These are phyloP conservation scores for Backusella tarrabulga DNA, from an alignment of 192 early-diverging fungal genomes.

Conservation along the genomic window DNA sequence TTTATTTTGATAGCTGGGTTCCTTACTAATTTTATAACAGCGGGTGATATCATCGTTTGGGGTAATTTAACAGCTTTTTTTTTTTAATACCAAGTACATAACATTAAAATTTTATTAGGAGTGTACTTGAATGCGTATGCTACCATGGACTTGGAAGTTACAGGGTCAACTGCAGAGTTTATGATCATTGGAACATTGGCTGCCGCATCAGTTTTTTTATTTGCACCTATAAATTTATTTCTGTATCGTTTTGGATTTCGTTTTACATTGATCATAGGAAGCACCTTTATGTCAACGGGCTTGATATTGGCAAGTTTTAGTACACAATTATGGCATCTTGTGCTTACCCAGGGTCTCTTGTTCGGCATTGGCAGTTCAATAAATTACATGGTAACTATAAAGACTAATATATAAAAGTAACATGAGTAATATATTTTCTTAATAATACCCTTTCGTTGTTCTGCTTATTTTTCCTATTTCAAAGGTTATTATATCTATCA, in stretches of 20 bases:
- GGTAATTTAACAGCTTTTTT: neutral
- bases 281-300: constrained; percentile 8
- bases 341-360: constrained; percentile 58
- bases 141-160: neutral
- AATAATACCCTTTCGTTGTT: constrained; percentile 46
- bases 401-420: too few relatives aligned
- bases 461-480: constrained; percentile 45
- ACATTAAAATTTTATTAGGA: neutral
- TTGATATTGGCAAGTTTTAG: constrained; percentile 21
- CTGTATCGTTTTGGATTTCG: constrained; percentile 3
- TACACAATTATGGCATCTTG: constrained; percentile 55
- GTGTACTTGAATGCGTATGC: constrained; percentile 5
- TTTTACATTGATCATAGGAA: constrained; percentile 14
- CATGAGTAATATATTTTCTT: too few relatives aligned
- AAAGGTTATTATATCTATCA: too few relatives aligned
- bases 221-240: constrained; percentile 7
- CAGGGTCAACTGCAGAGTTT: neutral
- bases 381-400: constrained; percentile 17
- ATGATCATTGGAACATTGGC: constrained; percentile 9
- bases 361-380: constrained; percentile 48
- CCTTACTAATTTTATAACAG: neutral
- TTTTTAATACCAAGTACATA: neutral
- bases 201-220: neutral
- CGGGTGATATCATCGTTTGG: neutral
- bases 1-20: neutral